These are phyloP conservation scores for Cylindricascospora bacillispora DNA, from an alignment of 1,139 yeast genomes.

Conservation along the genomic window DNA sequence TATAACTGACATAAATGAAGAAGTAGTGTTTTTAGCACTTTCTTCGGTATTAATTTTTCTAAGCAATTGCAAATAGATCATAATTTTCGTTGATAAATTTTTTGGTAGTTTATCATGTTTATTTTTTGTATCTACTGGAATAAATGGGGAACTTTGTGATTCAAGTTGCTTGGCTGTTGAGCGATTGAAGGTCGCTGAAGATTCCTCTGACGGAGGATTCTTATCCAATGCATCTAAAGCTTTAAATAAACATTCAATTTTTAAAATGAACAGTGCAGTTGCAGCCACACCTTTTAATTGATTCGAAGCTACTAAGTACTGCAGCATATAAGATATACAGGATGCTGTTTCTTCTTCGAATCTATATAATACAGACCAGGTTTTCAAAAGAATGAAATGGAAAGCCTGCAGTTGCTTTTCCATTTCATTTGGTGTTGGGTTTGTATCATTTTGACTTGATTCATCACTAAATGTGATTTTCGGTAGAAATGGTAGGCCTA, in stretches of 20 bases:
- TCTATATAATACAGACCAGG: conserved; percentile 81
- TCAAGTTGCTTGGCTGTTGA: neutral
- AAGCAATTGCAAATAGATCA: conserved; percentile 64
- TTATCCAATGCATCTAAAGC: conserved; percentile 49
- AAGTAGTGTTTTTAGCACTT: conserved; percentile 22
- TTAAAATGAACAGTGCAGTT: conserved; percentile 61
- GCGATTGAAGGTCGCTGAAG: neutral
- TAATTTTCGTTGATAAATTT: conserved; percentile 64
- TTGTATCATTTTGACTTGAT: conserved; percentile 8
- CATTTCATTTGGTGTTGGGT: conserved; percentile 41
- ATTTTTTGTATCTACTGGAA: conserved; percentile 3
- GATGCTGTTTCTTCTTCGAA: conserved; percentile 92
- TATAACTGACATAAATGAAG: conserved; percentile 72
- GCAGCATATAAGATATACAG: conserved; percentile 84
- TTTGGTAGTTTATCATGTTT: conserved; percentile 67
- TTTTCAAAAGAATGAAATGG: conserved; percentile 57
- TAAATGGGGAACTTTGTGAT: neutral
- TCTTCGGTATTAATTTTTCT: conserved; percentile 38
- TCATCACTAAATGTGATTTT: conserved; percentile 17
- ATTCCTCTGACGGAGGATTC: neutral
- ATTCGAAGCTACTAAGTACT: conserved; percentile 67
- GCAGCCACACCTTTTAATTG: conserved; percentile 58
- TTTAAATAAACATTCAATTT: conserved; percentile 61
- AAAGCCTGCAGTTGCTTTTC: conserved; percentile 43
- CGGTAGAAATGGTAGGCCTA: conserved; percentile 39